Percentiles rank a stretch among this genome's conserved stretches.
Evolutionary conservation across 495 filamentous ascomycete species (phyloP).

Genomic region (Penicillium paxilli): DNA sequence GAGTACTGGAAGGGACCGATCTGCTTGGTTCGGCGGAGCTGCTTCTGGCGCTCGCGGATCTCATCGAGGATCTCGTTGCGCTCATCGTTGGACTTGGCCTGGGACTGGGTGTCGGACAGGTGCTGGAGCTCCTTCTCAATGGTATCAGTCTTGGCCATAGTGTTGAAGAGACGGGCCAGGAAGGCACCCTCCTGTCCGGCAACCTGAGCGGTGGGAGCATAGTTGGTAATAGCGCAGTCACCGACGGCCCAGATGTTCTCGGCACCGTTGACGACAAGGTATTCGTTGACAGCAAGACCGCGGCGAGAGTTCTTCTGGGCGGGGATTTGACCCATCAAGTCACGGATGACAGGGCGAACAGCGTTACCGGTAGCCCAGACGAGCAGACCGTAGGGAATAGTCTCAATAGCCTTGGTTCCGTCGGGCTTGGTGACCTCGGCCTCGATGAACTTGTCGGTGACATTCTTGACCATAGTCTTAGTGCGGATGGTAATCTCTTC

Average conservation of each 20-base stretch:
- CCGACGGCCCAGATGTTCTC: slow-evolving; percentile 93
- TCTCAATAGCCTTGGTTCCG: slow-evolving; percentile 76
- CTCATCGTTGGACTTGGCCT: slow-evolving; percentile 57
- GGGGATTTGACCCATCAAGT: slow-evolving; percentile 88
- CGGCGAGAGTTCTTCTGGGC: slow-evolving; percentile 94
- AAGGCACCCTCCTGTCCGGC: slow-evolving; percentile 95
- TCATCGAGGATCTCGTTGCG: slow-evolving; percentile 60
- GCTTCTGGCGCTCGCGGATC: slow-evolving; percentile 82
- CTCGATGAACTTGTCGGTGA: slow-evolving; percentile 92
- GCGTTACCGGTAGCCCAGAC: slow-evolving; percentile 99
- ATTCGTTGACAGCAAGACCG: slow-evolving; percentile 95
- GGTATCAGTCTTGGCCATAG: slow-evolving; percentile 86
- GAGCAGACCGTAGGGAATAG: slow-evolving; percentile 90
- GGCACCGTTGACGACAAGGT: slow-evolving; percentile 94
- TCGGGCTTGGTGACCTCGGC: slow-evolving; percentile 85
- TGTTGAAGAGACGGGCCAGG: slow-evolving; percentile 94
- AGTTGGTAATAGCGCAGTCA: slow-evolving; percentile 93
- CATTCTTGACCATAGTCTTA: slow-evolving; percentile 98
- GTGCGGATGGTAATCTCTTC: slow-evolving; percentile 95
- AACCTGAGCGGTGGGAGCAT: slow-evolving; percentile 96
- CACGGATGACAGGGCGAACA: slow-evolving; percentile 80
- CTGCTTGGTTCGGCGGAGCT: slow-evolving; percentile 85
- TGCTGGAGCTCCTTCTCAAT: slow-evolving; percentile 70
- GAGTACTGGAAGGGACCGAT: slow-evolving; percentile 97
- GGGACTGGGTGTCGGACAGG: slow-evolving; percentile 62